A percentile compares a stretch with the other conserved stretches of the same genome.
These are phyloP conservation scores for Hapsidospora chrysogenum DNA, from an alignment of 495 filamentous ascomycete species.

Conservation along the genomic window DNA sequence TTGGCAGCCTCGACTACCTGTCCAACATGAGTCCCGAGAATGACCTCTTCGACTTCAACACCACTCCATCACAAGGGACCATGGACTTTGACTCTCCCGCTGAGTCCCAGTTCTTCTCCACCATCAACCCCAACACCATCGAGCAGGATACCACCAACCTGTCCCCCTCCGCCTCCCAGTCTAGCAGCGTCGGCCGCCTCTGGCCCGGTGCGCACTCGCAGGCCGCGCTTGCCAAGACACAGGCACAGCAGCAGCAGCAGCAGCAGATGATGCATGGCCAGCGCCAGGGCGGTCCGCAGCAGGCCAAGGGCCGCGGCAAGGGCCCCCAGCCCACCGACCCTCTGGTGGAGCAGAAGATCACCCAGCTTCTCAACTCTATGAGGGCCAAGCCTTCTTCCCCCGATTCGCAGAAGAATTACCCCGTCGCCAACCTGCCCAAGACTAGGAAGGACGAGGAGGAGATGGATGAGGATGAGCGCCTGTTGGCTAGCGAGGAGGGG, in stretches of 20 bases:
- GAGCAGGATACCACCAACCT: slow-evolving; percentile 27
- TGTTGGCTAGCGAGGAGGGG: slow-evolving; percentile 87
- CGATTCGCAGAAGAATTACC: slow-evolving; percentile 30
- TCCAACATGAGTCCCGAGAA: slow-evolving; percentile 27
- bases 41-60: slow-evolving; percentile 43
- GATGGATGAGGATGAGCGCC: slow-evolving; percentile 93
- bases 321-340: slow-evolving; percentile 39
- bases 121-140: slow-evolving; percentile 54
- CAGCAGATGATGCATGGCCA: slow-evolving; percentile 25
- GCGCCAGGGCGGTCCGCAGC: slow-evolving; percentile 15
- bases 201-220: slow-evolving; percentile 90
- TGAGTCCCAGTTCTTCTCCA: slow-evolving; percentile 30
- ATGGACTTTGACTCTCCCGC: slow-evolving; percentile 44
- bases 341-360: slow-evolving; percentile 70
- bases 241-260: slow-evolving; percentile 52
- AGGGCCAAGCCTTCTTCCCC: slow-evolving; percentile 38
- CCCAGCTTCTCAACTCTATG: slow-evolving; percentile 71
- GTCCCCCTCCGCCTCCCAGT: slow-evolving; percentile 20
- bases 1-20: slow-evolving; percentile 31
- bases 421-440: slow-evolving; percentile 39
- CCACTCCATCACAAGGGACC: slow-evolving; percentile 26
- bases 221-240: slow-evolving; percentile 62
- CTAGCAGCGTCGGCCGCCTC: slow-evolving; percentile 47
- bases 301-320: slow-evolving; percentile 26
- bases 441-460: slow-evolving; percentile 79